Evolutionary conservation across 2,329 filamentous ascomycete genomes (phyloP).

Genomic region (Emmonsiellopsis sp.): DNA sequence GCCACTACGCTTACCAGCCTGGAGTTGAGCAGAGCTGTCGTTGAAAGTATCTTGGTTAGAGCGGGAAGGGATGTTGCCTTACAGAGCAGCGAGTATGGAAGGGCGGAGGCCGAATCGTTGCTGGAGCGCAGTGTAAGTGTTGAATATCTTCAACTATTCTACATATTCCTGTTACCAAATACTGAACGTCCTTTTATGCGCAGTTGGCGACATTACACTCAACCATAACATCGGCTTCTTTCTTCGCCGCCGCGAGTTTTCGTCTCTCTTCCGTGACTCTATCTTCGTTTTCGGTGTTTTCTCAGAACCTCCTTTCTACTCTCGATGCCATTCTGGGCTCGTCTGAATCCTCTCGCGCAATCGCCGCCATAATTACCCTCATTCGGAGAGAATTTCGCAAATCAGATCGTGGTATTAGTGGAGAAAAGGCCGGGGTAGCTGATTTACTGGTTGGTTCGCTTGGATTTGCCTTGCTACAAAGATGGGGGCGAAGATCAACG

Average conservation of each 20-base stretch:
- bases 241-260: conserved; percentile 39
- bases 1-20: conserved; percentile 37
- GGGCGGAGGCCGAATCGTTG: conserved; percentile 34
- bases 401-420: conserved; percentile 22
- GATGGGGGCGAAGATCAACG: conserved; percentile 38
- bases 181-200: conserved; percentile 9
- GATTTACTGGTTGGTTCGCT: conserved; percentile 37
- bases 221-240: conserved; percentile 38
- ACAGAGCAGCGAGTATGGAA: conserved; percentile 37
- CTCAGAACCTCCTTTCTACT: conserved; percentile 36
- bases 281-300: conserved; percentile 33
- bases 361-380: conserved; percentile 39
- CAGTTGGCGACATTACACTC: conserved; percentile 36
- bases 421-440: conserved; percentile 30
- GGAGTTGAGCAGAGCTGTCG: conserved; percentile 35
- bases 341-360: conserved; percentile 41
- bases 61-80: conserved; percentile 37
- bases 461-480: conserved; percentile 38
- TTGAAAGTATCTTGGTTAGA: conserved; percentile 36
- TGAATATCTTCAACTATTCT: not conserved
- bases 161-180: not conserved
- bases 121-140: conserved; percentile 37
- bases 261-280: conserved; percentile 37
- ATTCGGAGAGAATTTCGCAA: conserved; percentile 37
- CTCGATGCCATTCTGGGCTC: conserved; percentile 40